These are phyloP conservation scores for Claviceps sp. DNA, from an alignment of 2,329 filamentous ascomycete genomes.

Conservation along the genomic window DNA sequence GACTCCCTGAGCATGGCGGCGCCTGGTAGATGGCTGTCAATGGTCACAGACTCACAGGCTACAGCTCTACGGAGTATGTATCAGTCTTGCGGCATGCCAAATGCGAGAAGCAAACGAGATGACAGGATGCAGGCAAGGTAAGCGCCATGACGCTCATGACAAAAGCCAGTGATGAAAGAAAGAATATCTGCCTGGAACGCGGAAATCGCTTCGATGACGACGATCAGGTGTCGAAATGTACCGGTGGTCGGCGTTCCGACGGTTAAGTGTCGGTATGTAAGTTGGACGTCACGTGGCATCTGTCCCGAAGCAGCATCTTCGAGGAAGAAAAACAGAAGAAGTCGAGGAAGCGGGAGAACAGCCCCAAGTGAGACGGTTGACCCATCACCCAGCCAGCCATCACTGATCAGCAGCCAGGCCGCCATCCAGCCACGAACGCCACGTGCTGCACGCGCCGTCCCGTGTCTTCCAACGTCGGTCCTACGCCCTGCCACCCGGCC, in stretches of 20 bases:
- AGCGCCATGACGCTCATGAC: not conserved
- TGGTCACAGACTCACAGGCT: too few species aligned
- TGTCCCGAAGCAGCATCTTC: not conserved
- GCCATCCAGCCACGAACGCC: not conserved
- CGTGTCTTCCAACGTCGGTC: not conserved
- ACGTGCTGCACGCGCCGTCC: slow-evolving; percentile 4
- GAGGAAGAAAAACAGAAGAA: not conserved
- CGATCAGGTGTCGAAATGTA: not conserved
- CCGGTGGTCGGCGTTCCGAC: not conserved
- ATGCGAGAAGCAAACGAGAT: not conserved
- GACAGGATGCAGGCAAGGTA: not conserved
- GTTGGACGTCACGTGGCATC: not conserved
- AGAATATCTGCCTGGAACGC: not conserved
- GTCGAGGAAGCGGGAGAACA: not conserved
- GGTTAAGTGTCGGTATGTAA: not conserved
- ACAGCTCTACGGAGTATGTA: too few species aligned
- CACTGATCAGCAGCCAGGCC: not conserved
- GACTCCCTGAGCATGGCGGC: too few species aligned
- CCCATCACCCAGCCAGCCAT: not conserved
- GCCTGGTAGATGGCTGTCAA: too few species aligned
- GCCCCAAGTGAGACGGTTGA: not conserved
- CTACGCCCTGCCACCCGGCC: not conserved
- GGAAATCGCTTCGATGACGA: not conserved
- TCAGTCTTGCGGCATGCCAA: too few species aligned
- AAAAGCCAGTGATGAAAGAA: not conserved